Base-by-base conservation (phyloP, 2,329 filamentous ascomycete genomes). In the Fusarium stilboides region DNA sequence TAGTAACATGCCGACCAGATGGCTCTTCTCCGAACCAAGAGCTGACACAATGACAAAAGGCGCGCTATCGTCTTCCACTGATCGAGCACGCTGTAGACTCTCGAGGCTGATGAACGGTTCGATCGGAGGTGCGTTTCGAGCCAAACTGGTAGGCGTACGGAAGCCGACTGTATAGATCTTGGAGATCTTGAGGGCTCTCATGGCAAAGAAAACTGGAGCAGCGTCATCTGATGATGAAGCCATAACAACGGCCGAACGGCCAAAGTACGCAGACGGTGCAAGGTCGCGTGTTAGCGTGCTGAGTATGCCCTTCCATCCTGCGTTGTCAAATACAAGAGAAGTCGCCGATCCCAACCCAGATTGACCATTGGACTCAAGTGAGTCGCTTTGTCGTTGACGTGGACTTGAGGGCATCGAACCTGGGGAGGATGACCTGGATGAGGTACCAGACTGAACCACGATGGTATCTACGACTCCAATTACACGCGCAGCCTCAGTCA, bases 141-240 rank as follows among this genome's bases (percentile, higher is more conserved):
- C 88, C n/a, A 94, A 82, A 1, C 87, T 72, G 73, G 86, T 76
- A 67, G 88, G 80, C 65, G 88, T 90, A 74, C 88, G 89, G 81
- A 97, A 96, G 2, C 93, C 93, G 44, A 95, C 92, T 0, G 93
- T 95, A 78, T 94, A 94, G 39, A 97, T 91, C 58, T 93, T 91
- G 36, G 91, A 90, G 52, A 95, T 89, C 54, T 88, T 89, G 28
- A 97, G 85, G 39, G 90, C 92, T 71, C 90, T 90, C 62, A 97
- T 83, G 0, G 93, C 93, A 74, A 93, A 97, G 65, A 97, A 90
- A 2, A 91, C 88, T 1, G 92, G 90, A 3, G 92, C 91, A 6
- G 93, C 93, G 70, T 95, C 92, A 57, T 92, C 89, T 42, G 92
- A 87, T 1, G 87, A 89, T 19, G 88, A 90, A 10, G 92, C 92